Evolutionary conservation across 352 stramenopile genomes (phyloP), one percentile per base, ranked within the genome.

Genomic region (Phytopythium litorale): DNA sequence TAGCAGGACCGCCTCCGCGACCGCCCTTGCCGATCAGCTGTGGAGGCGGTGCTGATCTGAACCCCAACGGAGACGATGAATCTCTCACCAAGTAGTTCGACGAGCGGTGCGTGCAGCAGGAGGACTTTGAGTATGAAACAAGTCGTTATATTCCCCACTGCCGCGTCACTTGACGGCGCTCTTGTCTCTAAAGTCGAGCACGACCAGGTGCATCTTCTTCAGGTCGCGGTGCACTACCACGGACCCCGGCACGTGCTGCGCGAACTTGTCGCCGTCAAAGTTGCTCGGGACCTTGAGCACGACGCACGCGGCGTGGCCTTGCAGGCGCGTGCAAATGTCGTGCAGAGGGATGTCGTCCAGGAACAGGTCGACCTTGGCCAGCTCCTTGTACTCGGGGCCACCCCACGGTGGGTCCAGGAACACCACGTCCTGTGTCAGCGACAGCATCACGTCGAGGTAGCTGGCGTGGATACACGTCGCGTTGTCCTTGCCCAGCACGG

Each of bases 401-500:
- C 86, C 86, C 86, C 86, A 94, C 57, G 86, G 86, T 33, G 86
- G 86, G 51, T 94, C 86, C 19, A 94, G 71, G 60, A 94, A 94
- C 45, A 93, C 79, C 46, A 94, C 81, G 56, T 93, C 81, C 55
- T 91, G 81, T n/a, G 80, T 53, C 48, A 90, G 64, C 45, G 80
- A 54, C n/a, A 80, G 66, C 76, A 92, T 88, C 67, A 89, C 79
- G 46, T 88, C 70, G 13, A 92, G 58, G 62, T 92, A 89, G 61
- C 77, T 89, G 3, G 77, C 72, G 60, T 88, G 74, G 18, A 79
- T 66, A 35, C 84, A 91, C 46, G 63, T 72, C 1, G 72, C 76
- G 51, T 92, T 93, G 50, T 55, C 68, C 58, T 89, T 89, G 13
- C 70, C 33, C 1, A 92, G 66, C 21, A 94, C 76, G 7, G 67